A percentile compares a stretch with the other conserved stretches of the same genome.
phyloP scores from a whole-genome alignment of 176 grass and related monocot species.

The Stipa capillata region DNA sequence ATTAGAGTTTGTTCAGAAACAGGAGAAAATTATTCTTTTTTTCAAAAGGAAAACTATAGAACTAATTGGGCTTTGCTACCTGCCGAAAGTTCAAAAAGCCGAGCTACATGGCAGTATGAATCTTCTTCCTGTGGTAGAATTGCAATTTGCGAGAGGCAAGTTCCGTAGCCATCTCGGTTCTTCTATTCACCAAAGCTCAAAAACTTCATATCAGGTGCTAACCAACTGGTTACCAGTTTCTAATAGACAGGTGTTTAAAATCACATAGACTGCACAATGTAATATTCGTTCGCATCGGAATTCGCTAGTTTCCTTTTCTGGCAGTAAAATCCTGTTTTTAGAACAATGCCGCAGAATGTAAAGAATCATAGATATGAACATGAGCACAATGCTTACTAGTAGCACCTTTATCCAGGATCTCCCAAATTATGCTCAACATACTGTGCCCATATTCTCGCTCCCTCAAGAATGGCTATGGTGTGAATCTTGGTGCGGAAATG shows the following conservation, averaged over 20 bases:
- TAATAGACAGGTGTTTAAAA: not conserved
- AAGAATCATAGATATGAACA: slow-evolving; percentile 18
- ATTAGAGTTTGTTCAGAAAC: not conserved
- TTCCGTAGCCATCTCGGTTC: not conserved
- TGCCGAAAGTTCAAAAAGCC: not conserved
- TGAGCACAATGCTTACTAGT: slow-evolving; percentile 19
- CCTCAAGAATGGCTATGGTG: slow-evolving; percentile 99
- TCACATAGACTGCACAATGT: not conserved
- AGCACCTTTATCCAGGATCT: slow-evolving; percentile 64
- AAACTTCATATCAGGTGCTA: not conserved
- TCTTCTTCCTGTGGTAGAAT: not conserved
- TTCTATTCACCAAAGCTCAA: not conserved
- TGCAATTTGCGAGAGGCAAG: not conserved
- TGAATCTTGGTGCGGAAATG: slow-evolving; percentile 98
- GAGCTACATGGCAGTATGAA: not conserved
- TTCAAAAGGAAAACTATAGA: not conserved
- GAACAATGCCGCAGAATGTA: not conserved
- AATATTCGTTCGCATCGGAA: not conserved
- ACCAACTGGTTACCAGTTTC: not conserved
- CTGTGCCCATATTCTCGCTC: slow-evolving; percentile 96
- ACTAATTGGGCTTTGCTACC: not conserved
- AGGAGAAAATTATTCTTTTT: not conserved
- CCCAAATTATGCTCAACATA: slow-evolving; percentile 97
- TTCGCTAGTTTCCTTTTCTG: not conserved
- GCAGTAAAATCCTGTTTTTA: not conserved